Evolutionary conservation across 495 filamentous ascomycete species (phyloP), one percentile per base, ranked within the genome.

Genomic region (Penicillium maclennaniae): DNA sequence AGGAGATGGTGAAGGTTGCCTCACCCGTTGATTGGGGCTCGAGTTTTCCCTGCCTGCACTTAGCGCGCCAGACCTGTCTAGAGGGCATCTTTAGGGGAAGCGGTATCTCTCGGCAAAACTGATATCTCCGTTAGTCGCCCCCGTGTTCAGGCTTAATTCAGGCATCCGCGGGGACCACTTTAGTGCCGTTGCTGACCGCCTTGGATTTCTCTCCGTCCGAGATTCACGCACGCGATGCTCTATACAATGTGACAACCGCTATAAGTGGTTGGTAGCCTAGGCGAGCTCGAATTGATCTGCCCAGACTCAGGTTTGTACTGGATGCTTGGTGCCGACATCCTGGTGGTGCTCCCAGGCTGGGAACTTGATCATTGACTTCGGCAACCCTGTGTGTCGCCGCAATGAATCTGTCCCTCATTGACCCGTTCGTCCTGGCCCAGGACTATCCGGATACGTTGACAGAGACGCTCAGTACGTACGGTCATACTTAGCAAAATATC

Each of bases 401-500:
- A 34, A 92, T 92, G 88, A 92, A 91, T 77, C 77, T 90, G 23
- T 83, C 87, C 27, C 80, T 92, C 36, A 75, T 88, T 48, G 88
- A 92, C 65, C 88, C 88, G 25, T 88, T 89, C 65, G 80, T 88
- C 59, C 87, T 97, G 39, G 87, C 91, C 4, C 91, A 96, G 76
- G 93, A 98, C 65, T 95, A 95, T 62, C 93, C 93, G 40, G 95
- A 97, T 60, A 80, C 86, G 21, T 82, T 96, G 47, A 88, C 86
- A 43, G 90, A 88, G 61, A 88, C 85, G 44, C 85, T 98, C 43
- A 86, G 91, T 79, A 84, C 76, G 66, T 43, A 19, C 5, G 12
- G 12, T 25, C 3, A 28, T 34, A 15, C 2, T 17, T 23, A 16
- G 1, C 14, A 4, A 23, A 16, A 7, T 8, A 17, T 4, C 6